A percentile compares a stretch with the other conserved stretches of the same genome.
phyloP scores from a whole-genome alignment of 768 basidiomycete genomes.

The Leccinum pellstonianum region DNA sequence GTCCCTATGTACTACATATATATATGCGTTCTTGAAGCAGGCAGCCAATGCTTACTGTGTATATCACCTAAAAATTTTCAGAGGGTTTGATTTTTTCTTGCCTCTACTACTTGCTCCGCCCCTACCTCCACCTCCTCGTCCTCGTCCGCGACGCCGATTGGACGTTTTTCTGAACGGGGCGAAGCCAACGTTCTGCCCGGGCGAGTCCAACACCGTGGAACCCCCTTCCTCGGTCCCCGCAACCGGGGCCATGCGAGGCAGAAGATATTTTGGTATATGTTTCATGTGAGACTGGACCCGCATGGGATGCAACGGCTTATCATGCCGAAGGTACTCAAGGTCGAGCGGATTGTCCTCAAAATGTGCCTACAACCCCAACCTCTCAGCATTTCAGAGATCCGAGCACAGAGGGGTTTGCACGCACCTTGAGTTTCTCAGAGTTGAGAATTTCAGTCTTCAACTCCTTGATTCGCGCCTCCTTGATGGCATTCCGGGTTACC shows the following conservation, averaged over 20 bases:
- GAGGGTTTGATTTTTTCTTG: conserved; percentile 76
- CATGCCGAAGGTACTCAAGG: conserved; percentile 88
- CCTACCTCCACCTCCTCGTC: conserved; percentile 49
- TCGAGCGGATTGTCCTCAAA: conserved; percentile 97
- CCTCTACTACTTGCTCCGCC: conserved; percentile 37
- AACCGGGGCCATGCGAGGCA: conserved; percentile 68
- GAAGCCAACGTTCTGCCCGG: conserved; percentile 46
- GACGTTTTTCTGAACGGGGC: conserved; percentile 70
- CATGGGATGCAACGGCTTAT: conserved; percentile 89
- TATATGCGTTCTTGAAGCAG: not conserved
- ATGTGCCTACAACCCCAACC: conserved; percentile 64
- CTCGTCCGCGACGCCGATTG: conserved; percentile 49
- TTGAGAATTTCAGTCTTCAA: conserved; percentile 91
- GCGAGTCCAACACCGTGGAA: conserved; percentile 8
- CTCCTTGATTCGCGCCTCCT: conserved; percentile 92
- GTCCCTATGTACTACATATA: not conserved
- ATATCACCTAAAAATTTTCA: conserved; percentile 65
- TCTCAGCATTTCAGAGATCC: not conserved
- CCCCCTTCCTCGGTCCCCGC: conserved; percentile 36
- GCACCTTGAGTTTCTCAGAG: conserved; percentile 93
- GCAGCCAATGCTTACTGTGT: not conserved
- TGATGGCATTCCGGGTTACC: conserved; percentile 82
- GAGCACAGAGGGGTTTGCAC: conserved; percentile 14
- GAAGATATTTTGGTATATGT: conserved; percentile 88
- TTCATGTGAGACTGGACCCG: conserved; percentile 94